A percentile compares a stretch with the other conserved stretches of the same genome.
Evolutionary conservation across 139 green algal species (phyloP).

Genomic region (Ostreobium quekettii): DNA sequence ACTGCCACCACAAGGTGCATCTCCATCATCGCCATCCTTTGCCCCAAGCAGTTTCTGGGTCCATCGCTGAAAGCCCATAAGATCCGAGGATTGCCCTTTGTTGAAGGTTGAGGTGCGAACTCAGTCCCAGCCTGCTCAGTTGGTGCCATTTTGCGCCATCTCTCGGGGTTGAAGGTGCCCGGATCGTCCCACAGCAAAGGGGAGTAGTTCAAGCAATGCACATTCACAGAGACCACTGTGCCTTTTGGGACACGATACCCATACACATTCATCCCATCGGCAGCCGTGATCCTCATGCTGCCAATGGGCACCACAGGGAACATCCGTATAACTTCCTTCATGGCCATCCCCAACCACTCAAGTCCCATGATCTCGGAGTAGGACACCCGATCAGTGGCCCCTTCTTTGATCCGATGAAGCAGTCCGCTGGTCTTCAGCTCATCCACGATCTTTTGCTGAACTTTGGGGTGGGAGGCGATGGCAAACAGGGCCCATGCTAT

Average conservation of each 20-base stretch:
- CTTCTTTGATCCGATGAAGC: background rate
- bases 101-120: too few relatives aligned
- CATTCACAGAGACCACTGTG: background rate
- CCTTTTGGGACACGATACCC: conserved; percentile 17
- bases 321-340: conserved; percentile 12
- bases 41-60: conserved; percentile 8
- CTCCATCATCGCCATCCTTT: background rate
- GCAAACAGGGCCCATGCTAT: background rate
- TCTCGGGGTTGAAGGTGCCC: conserved; percentile 5
- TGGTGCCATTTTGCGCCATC: conserved; percentile 8
- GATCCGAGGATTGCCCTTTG: background rate
- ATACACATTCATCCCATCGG: too few relatives aligned
- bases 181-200: background rate
- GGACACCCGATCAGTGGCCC: background rate
- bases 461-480: conserved; percentile 11
- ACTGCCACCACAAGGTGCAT: background rate
- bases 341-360: background rate
- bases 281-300: background rate
- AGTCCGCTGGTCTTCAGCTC: conserved; percentile 9
- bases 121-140: too few relatives aligned
- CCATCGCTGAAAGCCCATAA: background rate
- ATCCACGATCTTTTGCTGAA: conserved; percentile 2
- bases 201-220: background rate
- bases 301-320: background rate
- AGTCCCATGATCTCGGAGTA: background rate